A percentile compares a stretch with the other conserved stretches of the same genome.
Evolutionary conservation across 306 rosid genomes (phyloP).

Genomic region (Dalbergia cochinchinensis): DNA sequence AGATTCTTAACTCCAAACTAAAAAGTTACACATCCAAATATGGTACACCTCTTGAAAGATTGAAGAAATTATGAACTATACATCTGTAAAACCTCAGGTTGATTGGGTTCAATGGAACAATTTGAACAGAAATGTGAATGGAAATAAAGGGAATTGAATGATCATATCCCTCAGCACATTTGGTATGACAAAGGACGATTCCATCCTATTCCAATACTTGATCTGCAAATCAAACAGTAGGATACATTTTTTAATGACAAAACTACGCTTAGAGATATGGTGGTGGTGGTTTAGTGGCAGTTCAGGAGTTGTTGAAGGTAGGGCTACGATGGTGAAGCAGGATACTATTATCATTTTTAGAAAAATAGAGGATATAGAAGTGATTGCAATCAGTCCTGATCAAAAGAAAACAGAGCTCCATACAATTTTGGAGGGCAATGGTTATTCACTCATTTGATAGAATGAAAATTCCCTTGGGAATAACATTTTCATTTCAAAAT

Average conservation of each 20-base stretch:
- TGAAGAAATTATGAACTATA: conserved; percentile 4
- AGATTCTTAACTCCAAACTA: conserved; percentile 11
- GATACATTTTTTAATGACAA: neutral
- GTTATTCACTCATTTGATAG: conserved; percentile 1
- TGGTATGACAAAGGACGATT: conserved; percentile 22
- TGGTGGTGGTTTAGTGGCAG: conserved; percentile 2
- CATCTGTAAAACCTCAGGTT: conserved; percentile 23
- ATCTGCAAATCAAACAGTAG: conserved; percentile 27
- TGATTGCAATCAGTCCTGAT: conserved; percentile 5
- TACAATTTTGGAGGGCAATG: conserved; percentile 37
- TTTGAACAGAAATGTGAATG: neutral
- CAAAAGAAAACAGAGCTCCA: conserved; percentile 29
- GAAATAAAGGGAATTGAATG: conserved; percentile 30
- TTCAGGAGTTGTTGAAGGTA: conserved; percentile 32
- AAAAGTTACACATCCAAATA: conserved; percentile 31
- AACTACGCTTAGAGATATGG: conserved; percentile 23
- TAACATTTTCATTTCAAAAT: conserved; percentile 31
- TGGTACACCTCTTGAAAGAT: conserved; percentile 24
- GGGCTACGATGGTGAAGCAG: conserved; percentile 18
- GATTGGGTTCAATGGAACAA: conserved; percentile 14
- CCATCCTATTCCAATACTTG: conserved; percentile 21
- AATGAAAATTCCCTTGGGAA: conserved; percentile 18
- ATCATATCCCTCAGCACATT: conserved; percentile 27
- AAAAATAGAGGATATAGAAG: conserved; percentile 26
- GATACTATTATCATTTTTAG: conserved; percentile 7